Evolutionary conservation across 1,284 basidiomycete species (phyloP), one percentile per base, ranked within the genome.

Genomic region (Cutaneotrichosporon sp.): DNA sequence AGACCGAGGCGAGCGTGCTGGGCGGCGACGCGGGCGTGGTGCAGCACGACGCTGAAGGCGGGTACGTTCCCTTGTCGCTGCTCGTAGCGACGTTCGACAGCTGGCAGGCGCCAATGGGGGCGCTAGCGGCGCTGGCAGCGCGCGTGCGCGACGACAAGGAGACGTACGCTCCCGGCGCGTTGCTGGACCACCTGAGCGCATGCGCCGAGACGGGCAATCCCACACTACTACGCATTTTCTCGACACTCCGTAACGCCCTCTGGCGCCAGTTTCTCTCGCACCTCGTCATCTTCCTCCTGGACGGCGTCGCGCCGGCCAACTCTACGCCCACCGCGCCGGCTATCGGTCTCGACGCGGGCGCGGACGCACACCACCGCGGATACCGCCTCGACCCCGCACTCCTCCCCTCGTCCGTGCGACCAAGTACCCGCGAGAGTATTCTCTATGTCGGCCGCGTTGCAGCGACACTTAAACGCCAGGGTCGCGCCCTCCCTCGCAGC

Each of bases 371-470:
- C 30, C 65, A 68, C 49, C 52, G 66, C 17, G 56, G 69, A 8
- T 77, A 77, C 62, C 46, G 46, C 8, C 70, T 78, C n/a, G 69
- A 84, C 49, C 79, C 83, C 1, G 84, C 83, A 1, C 79, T 86
- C 2, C 79, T 90, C 44, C 90, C 90, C 0, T 79, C 82, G 1
- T 87, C 85, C 54, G 79, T 93, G 18, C 84, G 85, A 1, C 62
- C 74, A 2, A 81, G 84, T 44, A 83, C 87, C 5, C 80, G 81
- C 54, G 87, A 90, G 53, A 89, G 88, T 8, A 89, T 94, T 51
- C 76, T 83, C 2, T 93, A 93, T 67, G 82, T 93, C 34, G 91
- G 90, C 0, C 81, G 89, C 30, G 90, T 91, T 3, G 84, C 93
- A 30, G 84, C 85, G 4, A 91, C 87, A 1, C 84, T 93, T 18